Base-by-base conservation (phyloP, 1,139 yeast genomes). In the Diutina neorugosa region DNA sequence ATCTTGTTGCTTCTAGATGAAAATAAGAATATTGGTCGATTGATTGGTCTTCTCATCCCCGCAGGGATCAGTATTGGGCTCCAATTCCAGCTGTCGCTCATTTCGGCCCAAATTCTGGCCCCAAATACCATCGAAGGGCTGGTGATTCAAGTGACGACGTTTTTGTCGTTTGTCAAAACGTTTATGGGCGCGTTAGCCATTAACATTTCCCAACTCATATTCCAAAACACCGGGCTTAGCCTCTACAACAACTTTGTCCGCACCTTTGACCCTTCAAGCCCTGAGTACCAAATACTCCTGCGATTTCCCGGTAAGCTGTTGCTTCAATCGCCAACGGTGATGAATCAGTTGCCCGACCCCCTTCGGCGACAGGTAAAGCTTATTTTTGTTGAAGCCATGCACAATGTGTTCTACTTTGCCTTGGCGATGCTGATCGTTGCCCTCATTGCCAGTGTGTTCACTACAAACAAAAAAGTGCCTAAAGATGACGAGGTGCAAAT, bases 51-150 rank as follows among this genome's bases (percentile, higher is more conserved):
- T 12, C 63, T 77, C 46, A 76, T 84, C 37, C 60, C 81, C 5
- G 70, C 74, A 6, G 89, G 89, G 54, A 61, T 80, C 23, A 74
- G 81, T 0, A 66, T 76, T 52, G 89, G 90, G 1, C 59, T 76
- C 21, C 69, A 71, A 52, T 69, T 81, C 59, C 90, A 82, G 63
- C 67, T 80, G 40, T 65, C 78, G 1, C 59, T 79, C 50, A 62
- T 84, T 21, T 67, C 81, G 16, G 73, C 77, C 7, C 89, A 84
- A 61, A 61, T 82, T 40, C 66, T 70, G 47, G 80, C 84, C 1
- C 86, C 86, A 2, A 71, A 70, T 31, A 61, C 69, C 34, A 60
- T 70, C 11, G 71, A 72, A 3, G 85, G 85, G 4, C 71, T 80
- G 0, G 67, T 77, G 51, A 76, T 81, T 53, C 60, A 78, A 56